Percentiles rank a stretch among this genome's conserved stretches.
These are phyloP conservation scores for Populus euphratica DNA, from an alignment of 345 rosid species.

Conservation along the genomic window DNA sequence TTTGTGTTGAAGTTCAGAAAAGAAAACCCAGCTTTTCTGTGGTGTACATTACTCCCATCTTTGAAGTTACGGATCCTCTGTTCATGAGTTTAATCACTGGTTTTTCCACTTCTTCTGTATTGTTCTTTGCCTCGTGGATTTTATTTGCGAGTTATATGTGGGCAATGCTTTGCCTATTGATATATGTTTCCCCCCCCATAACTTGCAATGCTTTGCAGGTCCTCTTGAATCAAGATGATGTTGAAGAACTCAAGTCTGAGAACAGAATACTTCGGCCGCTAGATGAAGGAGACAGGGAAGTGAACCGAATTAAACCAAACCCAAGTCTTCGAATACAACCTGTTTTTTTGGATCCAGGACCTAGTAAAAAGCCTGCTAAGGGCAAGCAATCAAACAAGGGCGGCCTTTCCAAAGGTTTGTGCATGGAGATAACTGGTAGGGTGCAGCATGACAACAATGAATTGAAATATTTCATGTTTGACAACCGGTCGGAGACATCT, in stretches of 20 bases:
- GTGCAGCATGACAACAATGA: constrained; percentile 83
- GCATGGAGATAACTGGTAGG: constrained; percentile 82
- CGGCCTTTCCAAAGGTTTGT: constrained; percentile 44
- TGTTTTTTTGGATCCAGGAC: constrained; percentile 66
- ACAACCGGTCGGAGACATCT: constrained; percentile 20
- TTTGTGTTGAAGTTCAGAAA: too few species aligned
- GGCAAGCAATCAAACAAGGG: constrained; percentile 43
- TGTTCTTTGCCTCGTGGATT: neutral
- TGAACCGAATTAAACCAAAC: constrained; percentile 76
- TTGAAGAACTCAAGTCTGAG: constrained; percentile 53
- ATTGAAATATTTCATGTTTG: constrained; percentile 46
- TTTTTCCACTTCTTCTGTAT: neutral
- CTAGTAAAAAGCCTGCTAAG: constrained; percentile 41
- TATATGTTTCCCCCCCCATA: too few species aligned
- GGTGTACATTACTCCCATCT: neutral
- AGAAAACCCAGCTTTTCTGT: too few species aligned
- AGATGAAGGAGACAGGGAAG: constrained; percentile 44
- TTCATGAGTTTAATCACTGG: neutral
- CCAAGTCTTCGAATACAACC: constrained; percentile 65
- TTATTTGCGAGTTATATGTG: neutral
- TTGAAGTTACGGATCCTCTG: neutral
- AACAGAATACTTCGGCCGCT: constrained; percentile 58
- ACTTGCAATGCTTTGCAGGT: constrained; percentile 40
- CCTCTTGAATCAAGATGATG: constrained; percentile 72
- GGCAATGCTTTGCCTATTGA: neutral